A percentile compares a stretch with the other conserved stretches of the same genome.
Evolutionary conservation across 2,329 filamentous ascomycete genomes (phyloP).

Genomic region (Nannizzia gypsea): DNA sequence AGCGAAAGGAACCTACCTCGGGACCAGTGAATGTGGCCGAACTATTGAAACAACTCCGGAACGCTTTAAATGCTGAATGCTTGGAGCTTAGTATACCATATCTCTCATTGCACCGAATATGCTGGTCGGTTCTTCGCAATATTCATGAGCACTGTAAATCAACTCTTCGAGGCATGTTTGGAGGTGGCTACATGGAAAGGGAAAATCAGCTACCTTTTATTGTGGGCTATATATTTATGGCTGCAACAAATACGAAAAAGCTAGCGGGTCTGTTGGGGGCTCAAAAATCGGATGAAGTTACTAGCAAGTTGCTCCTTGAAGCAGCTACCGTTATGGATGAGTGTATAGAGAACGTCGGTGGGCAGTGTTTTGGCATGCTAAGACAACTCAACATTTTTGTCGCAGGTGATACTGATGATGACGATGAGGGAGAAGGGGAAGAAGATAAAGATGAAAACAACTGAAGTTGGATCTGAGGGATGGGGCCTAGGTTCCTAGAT

Average conservation of each 20-base stretch:
- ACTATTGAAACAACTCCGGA: slow-evolving; percentile 24
- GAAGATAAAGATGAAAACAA: not conserved
- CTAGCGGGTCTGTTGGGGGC: not conserved
- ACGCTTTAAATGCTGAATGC: slow-evolving; percentile 28
- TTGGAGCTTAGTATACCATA: slow-evolving; percentile 37
- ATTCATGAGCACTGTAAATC: slow-evolving; percentile 18
- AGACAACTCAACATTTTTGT: not conserved
- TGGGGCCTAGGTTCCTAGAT: not conserved
- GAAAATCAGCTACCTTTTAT: slow-evolving; percentile 33
- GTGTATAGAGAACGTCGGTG: not conserved
- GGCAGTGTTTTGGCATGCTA: not conserved
- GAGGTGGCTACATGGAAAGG: slow-evolving; percentile 27
- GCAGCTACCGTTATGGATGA: not conserved
- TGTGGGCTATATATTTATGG: slow-evolving; percentile 32
- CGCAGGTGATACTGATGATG: not conserved
- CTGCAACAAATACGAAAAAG: slow-evolving; percentile 15
- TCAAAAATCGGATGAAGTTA: not conserved
- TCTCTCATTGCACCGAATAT: slow-evolving; percentile 29
- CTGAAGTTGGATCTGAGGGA: not conserved
- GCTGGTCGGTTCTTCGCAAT: slow-evolving; percentile 29
- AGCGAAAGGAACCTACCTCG: not conserved
- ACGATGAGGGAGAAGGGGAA: not conserved
- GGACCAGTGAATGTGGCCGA: slow-evolving; percentile 6
- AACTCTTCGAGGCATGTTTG: slow-evolving; percentile 24
- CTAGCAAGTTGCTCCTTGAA: not conserved